These are phyloP conservation scores for Hypoxylon sp. DNA, from an alignment of 2,329 filamentous ascomycete species.

Conservation along the genomic window DNA sequence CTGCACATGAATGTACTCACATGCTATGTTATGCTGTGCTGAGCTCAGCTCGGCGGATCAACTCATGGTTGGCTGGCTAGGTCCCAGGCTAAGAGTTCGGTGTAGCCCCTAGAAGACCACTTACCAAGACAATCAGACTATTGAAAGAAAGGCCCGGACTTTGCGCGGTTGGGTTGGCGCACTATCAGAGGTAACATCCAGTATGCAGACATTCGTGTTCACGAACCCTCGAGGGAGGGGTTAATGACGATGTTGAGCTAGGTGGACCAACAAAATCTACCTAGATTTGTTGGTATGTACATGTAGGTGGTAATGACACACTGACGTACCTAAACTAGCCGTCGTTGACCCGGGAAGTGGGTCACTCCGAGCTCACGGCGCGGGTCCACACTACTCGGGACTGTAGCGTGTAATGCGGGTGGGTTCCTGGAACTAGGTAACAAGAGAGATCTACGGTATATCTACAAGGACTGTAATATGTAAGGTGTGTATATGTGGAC, in stretches of 20 bases:
- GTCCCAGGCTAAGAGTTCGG: neutral
- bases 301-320: no score
- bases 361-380: constrained; percentile 16
- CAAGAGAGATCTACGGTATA: neutral
- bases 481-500: neutral
- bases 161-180: constrained; percentile 8
- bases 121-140: neutral
- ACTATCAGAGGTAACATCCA: neutral
- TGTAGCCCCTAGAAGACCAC: constrained; percentile 12
- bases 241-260: neutral
- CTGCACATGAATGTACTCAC: neutral
- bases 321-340: constrained; percentile 33
- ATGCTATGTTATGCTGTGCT: constrained; percentile 5
- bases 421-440: constrained; percentile 1
- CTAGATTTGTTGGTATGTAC: neutral
- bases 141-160: constrained; percentile 25
- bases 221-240: neutral
- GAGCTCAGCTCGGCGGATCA: constrained; percentile 18
- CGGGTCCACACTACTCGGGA: constrained; percentile 10
- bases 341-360: constrained; percentile 20
- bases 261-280: neutral
- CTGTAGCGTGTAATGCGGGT: neutral
- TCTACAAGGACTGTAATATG: no score
- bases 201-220: neutral
- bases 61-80: neutral